phyloP scores from a whole-genome alignment of 2,329 filamentous ascomycete species.

The Didymella keratinophila region DNA sequence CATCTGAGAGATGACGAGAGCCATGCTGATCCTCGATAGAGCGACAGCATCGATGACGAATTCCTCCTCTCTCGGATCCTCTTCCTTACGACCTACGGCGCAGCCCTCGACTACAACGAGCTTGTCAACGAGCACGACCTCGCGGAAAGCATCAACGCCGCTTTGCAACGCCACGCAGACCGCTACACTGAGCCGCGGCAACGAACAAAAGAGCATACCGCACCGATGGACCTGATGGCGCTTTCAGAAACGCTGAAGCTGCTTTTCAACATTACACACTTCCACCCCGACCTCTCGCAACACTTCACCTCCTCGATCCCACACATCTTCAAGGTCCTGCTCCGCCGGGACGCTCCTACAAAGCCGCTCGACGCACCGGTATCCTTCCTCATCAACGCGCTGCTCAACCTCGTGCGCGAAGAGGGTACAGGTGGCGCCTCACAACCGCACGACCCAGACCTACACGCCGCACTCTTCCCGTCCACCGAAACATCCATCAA shows the following conservation, averaged over 20 bases:
- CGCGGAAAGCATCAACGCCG: conserved; percentile 72
- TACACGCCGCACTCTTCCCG: conserved; percentile 70
- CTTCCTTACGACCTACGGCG: conserved; percentile 81
- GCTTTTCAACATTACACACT: conserved; percentile 85
- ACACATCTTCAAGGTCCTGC: conserved; percentile 74
- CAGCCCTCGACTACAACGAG: conserved; percentile 69
- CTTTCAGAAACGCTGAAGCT: conserved; percentile 85
- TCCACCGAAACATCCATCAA: conserved; percentile 66
- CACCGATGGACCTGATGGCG: conserved; percentile 78
- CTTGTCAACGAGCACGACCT: conserved; percentile 73
- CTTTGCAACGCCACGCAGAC: conserved; percentile 70
- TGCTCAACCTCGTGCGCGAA: conserved; percentile 79
- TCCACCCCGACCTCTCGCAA: conserved; percentile 67
- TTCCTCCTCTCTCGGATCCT: conserved; percentile 83
- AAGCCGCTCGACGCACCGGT: conserved; percentile 78
- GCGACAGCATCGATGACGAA: conserved; percentile 80
- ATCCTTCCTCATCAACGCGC: conserved; percentile 76
- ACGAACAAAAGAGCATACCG: conserved; percentile 39
- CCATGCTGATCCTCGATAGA: conserved; percentile 49
- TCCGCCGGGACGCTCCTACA: conserved; percentile 63
- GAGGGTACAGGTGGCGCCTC: conserved; percentile 50
- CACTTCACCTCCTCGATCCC: conserved; percentile 74
- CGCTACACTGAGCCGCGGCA: conserved; percentile 53
- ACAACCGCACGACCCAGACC: conserved; percentile 52
- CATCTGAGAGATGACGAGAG: too few species aligned